Evolutionary conservation across 2,329 filamentous ascomycete species (phyloP).

Genomic region (Claviceps maximensis): DNA sequence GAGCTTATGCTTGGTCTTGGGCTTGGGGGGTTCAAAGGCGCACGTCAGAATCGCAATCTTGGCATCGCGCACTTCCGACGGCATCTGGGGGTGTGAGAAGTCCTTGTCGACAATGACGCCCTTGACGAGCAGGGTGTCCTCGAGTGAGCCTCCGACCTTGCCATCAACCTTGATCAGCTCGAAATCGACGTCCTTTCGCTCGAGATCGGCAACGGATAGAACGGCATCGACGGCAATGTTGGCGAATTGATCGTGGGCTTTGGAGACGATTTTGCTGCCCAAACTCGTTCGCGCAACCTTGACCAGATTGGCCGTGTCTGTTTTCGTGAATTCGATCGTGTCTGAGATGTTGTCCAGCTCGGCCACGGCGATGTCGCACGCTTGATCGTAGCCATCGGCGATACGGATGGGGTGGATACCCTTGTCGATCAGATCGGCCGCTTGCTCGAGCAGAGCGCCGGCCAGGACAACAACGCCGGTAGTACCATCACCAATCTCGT

Average conservation of each 20-base stretch:
- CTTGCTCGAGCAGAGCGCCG: constrained; percentile 88
- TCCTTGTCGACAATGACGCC: constrained; percentile 99
- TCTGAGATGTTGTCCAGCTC: constrained; percentile 92
- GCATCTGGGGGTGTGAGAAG: constrained; percentile 99
- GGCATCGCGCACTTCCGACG: constrained; percentile 83
- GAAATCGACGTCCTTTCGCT: constrained; percentile 95
- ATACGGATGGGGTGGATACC: constrained; percentile 98
- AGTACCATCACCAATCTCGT: constrained; percentile 96
- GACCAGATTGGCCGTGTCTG: constrained; percentile 72
- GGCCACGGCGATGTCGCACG: constrained; percentile 88
- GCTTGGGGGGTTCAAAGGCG: constrained; percentile 96
- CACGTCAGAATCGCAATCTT: constrained; percentile 97
- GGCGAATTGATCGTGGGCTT: constrained; percentile 95
- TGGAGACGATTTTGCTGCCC: constrained; percentile 98
- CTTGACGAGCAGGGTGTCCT: constrained; percentile 90
- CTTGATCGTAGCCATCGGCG: constrained; percentile 94
- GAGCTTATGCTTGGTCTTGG: constrained; percentile 98
- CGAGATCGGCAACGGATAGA: constrained; percentile 86
- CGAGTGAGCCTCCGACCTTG: constrained; percentile 87
- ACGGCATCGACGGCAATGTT: constrained; percentile 96
- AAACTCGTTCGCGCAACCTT: constrained; percentile 93
- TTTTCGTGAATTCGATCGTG: constrained; percentile 69
- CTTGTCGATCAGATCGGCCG: constrained; percentile 96
- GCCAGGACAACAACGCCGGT: constrained; percentile 95
- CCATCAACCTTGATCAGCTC: constrained; percentile 99